Percentiles rank a stretch among this genome's conserved stretches.
phyloP scores from a whole-genome alignment of 345 rosid species.

The Euphorbia peplus region DNA sequence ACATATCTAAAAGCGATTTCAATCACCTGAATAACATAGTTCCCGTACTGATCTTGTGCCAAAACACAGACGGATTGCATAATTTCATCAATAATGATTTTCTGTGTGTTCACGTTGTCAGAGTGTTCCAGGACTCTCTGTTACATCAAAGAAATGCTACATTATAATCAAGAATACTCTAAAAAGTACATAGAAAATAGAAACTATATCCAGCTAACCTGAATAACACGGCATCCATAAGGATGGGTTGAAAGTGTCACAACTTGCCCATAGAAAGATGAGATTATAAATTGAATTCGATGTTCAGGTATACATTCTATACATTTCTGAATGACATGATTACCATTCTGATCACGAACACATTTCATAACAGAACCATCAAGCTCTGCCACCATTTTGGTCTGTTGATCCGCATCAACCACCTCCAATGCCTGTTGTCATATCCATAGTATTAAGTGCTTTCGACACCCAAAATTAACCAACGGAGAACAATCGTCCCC shows the following conservation, averaged over 20 bases:
- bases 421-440: conserved; percentile 79
- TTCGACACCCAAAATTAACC: conserved; percentile 1
- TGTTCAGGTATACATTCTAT: conserved; percentile 88
- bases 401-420: conserved; percentile 71
- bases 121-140: conserved; percentile 95
- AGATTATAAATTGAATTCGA: conserved; percentile 70
- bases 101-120: conserved; percentile 54
- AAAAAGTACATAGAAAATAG: background rate
- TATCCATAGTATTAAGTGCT: conserved; percentile 20
- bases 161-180: conserved; percentile 10
- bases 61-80: conserved; percentile 69
- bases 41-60: conserved; percentile 95
- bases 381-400: conserved; percentile 77
- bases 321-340: conserved; percentile 97
- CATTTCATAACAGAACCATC: conserved; percentile 88
- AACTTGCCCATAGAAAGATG: conserved; percentile 87
- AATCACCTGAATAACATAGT: conserved; percentile 91
- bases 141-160: conserved; percentile 17
- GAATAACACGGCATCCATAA: conserved; percentile 97
- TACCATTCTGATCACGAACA: conserved; percentile 95
- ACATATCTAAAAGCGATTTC: background rate
- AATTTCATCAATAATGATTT: conserved; percentile 81
- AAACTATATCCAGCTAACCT: conserved; percentile 42
- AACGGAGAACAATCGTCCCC: conserved; percentile 7
- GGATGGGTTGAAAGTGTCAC: conserved; percentile 88